Conservation (phyloP, 129 eudicot genomes). For the Centella asiatica region DNA sequence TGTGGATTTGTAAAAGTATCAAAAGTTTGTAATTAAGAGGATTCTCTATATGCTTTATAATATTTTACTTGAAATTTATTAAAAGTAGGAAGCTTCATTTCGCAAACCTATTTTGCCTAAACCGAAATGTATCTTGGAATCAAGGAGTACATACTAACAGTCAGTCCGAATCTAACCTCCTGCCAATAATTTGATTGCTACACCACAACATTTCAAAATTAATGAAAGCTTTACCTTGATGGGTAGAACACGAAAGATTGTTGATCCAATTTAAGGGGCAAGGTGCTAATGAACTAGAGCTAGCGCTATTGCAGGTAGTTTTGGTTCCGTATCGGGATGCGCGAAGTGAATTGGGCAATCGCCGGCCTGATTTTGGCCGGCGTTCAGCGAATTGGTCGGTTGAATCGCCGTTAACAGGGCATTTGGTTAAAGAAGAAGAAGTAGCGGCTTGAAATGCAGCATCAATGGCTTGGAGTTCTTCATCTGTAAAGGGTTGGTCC, state of each 20-base stretch:
- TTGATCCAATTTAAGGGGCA: background rate
- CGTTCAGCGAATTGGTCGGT: background rate
- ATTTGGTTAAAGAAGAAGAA: background rate
- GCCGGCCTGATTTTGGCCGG: conserved; percentile 4
- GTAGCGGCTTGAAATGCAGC: conserved; percentile 4
- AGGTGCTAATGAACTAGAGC: background rate
- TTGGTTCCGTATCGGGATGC: background rate
- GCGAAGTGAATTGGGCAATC: background rate
- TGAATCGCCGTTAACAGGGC: background rate
- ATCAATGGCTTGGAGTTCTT: conserved; percentile 8
- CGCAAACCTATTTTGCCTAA: too few species aligned
- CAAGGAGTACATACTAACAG: too few species aligned
- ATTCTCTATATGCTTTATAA: too few species aligned
- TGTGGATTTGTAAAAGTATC: too few species aligned
- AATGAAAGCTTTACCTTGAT: background rate
- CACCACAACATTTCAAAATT: background rate
- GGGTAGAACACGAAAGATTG: background rate
- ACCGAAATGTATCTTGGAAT: too few species aligned
- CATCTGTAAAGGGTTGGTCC: conserved; percentile 7
- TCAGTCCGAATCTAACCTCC: too few species aligned
- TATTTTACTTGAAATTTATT: too few species aligned
- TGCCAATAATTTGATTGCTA: too few species aligned
- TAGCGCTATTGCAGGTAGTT: background rate
- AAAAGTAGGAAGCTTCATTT: too few species aligned
- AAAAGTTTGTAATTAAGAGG: too few species aligned